Evolutionary conservation across 768 basidiomycete genomes (phyloP).

Genomic region (Floccularia luteovirens): DNA sequence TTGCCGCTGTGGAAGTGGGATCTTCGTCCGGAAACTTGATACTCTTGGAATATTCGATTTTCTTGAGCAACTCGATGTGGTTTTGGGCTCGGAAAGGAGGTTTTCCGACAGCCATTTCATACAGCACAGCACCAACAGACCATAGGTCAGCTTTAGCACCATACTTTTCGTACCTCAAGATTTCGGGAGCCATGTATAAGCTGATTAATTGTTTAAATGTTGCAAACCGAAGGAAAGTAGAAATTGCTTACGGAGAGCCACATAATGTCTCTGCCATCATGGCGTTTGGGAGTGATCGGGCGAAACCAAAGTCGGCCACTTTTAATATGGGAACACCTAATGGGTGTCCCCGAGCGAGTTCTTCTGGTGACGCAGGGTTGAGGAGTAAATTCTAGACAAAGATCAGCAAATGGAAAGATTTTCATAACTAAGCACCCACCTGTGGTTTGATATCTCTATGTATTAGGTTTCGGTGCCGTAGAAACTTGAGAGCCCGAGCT

Average conservation of each 20-base stretch:
- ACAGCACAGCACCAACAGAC: slow-evolving; percentile 96
- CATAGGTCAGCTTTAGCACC: slow-evolving; percentile 97
- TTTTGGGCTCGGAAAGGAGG: slow-evolving; percentile 95
- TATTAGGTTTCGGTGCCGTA: slow-evolving; percentile 82
- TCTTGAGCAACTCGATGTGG: slow-evolving; percentile 90
- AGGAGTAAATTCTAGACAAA: slow-evolving; percentile 77
- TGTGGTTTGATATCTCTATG: slow-evolving; percentile 98
- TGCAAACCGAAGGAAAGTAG: not conserved
- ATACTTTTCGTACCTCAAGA: slow-evolving; percentile 94
- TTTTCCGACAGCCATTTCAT: slow-evolving; percentile 89
- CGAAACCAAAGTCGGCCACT: slow-evolving; percentile 98
- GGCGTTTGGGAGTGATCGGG: slow-evolving; percentile 81
- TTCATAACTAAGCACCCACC: slow-evolving; percentile 23
- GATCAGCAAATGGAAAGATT: slow-evolving; percentile 3
- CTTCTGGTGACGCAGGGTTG: slow-evolving; percentile 72
- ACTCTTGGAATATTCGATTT: slow-evolving; percentile 86
- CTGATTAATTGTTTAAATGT: slow-evolving; percentile 25
- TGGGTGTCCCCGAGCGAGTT: slow-evolving; percentile 83
- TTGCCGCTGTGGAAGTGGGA: slow-evolving; percentile 33
- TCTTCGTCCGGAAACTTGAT: slow-evolving; percentile 95
- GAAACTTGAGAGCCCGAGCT: slow-evolving; percentile 92
- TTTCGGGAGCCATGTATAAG: slow-evolving; percentile 99
- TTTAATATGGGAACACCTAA: slow-evolving; percentile 92
- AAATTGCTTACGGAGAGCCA: slow-evolving; percentile 78
- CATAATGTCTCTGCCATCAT: slow-evolving; percentile 98